Conservation (phyloP, 108 stramenopile genomes). For the Pseudonitzschia delicatissima region DNA sequence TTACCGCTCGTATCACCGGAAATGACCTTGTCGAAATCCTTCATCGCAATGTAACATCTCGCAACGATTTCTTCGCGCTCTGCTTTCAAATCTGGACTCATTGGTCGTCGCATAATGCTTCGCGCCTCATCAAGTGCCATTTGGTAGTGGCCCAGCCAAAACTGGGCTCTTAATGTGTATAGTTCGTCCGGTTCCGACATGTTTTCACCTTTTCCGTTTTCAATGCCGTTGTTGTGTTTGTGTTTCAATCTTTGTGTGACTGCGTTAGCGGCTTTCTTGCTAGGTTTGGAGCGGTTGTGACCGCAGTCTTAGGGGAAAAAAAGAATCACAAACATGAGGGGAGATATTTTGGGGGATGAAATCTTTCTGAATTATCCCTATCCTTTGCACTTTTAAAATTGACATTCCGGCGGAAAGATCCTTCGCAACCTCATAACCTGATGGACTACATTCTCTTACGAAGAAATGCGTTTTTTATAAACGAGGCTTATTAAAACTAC, state of each 20-base stretch:
- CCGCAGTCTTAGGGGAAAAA: background rate
- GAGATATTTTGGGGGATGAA: background rate
- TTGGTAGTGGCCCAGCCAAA: constrained; percentile 95
- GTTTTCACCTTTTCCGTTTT: background rate
- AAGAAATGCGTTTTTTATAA: too few relatives aligned
- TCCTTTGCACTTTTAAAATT: background rate
- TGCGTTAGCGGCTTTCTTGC: too few relatives aligned
- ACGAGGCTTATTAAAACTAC: too few relatives aligned
- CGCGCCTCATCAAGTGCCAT: constrained; percentile 83
- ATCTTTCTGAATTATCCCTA: background rate
- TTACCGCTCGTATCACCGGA: constrained; percentile 50
- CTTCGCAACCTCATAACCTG: too few relatives aligned
- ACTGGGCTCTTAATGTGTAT: constrained; percentile 97
- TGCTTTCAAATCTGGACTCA: constrained; percentile 70
- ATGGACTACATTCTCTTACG: too few relatives aligned
- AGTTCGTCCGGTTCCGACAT: constrained; percentile 94
- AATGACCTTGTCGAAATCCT: constrained; percentile 82
- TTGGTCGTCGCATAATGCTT: constrained; percentile 66
- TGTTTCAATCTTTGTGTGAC: background rate
- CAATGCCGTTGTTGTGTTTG: background rate
- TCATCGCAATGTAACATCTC: constrained; percentile 81
- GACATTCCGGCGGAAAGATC: too few relatives aligned
- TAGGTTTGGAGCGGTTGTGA: too few relatives aligned
- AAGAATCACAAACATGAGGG: background rate
- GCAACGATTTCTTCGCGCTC: constrained; percentile 93